Evolutionary conservation across 2,329 filamentous ascomycete genomes (phyloP), one percentile per base, ranked within the genome.

Genomic region (Aspergillus awamori): DNA sequence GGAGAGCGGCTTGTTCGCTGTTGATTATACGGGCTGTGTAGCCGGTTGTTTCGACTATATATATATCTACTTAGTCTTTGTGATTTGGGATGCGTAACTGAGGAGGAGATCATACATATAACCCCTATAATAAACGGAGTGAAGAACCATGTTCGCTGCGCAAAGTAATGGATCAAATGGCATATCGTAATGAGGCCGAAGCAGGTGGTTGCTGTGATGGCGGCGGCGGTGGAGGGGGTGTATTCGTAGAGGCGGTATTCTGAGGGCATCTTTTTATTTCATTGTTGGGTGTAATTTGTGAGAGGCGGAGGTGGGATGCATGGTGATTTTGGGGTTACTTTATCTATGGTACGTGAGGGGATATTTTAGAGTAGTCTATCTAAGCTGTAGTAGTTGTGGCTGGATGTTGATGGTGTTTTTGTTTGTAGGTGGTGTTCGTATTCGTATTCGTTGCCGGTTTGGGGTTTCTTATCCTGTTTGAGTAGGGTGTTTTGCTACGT

Each of bases 141-240:
- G 5, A 54, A 54, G 52, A 43, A 54, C 52, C 36, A 54, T 38
- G 36, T 54, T 26, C 36, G 33, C 52, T 54, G 52, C 13, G 52
- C 36, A 11, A 38, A 24, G 52, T 43, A 54, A 36, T 54, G 52
- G 36, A 54, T 54, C 4, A 28, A 4, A n/a, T 54, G 52, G 20
- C 52, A 39, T 20, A 22, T 54, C 4, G 52, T 54, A 5, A 54
- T 24, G 11, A 54, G 52, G 3, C 36, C 52, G 11, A 41, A 54
- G 52, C 36, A 39, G 52, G 17, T 36, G 11, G 52, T 54, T 39
- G 52, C 52, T 15, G 36, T 15, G 7, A 43, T 54, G 13, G 52
- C 52, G 36, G 52, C 52, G 36, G 13, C 11, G 52, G 41, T 36
- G 15, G 52, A 54, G 10, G 52, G 52, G 1, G 22, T 22, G 22